Percentiles rank a stretch among this genome's conserved stretches.
Conservation (phyloP, 208 protist species). For the Leishmania mexicana region DNA sequence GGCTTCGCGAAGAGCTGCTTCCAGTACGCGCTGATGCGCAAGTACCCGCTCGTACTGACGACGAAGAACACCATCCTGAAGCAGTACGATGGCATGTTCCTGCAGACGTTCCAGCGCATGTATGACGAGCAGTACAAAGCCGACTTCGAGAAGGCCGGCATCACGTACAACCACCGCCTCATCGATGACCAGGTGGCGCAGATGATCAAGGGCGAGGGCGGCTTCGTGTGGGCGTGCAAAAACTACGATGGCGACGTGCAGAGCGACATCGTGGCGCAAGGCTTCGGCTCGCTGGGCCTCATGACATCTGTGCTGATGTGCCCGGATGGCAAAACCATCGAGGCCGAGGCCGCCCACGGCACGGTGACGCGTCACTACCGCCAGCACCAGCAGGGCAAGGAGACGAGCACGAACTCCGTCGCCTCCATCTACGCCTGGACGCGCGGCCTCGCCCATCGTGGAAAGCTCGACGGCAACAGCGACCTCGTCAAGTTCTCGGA, state of each 20-base stretch:
- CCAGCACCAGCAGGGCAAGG: slow-evolving; percentile 95
- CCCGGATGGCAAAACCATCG: slow-evolving; percentile 97
- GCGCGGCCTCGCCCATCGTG: slow-evolving; percentile 94
- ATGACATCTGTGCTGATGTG: slow-evolving; percentile 98
- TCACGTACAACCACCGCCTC: slow-evolving; percentile 96
- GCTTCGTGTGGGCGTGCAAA: slow-evolving; percentile 98
- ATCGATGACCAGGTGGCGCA: slow-evolving; percentile 99
- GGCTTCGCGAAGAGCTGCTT: slow-evolving; percentile 96
- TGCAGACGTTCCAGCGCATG: slow-evolving; percentile 95
- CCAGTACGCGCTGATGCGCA: slow-evolving; percentile 91
- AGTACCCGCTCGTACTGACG: slow-evolving; percentile 93
- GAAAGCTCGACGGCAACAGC: slow-evolving; percentile 95
- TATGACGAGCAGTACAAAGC: slow-evolving; percentile 92
- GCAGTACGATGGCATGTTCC: slow-evolving; percentile 97
- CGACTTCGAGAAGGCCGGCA: slow-evolving; percentile 83
- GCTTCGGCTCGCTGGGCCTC: slow-evolving; percentile 97
- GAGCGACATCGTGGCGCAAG: slow-evolving; percentile 97
- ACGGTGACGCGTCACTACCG: slow-evolving; percentile 98
- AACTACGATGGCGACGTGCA: slow-evolving; percentile 99
- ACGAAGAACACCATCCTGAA: slow-evolving; percentile 99
- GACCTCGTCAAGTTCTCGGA: slow-evolving; percentile 87
- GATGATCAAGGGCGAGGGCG: slow-evolving; percentile 91
- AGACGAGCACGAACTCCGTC: slow-evolving; percentile 98
- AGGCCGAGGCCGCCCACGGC: slow-evolving; percentile 98
- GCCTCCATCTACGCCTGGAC: slow-evolving; percentile 99